Base-by-base conservation (phyloP, 2,329 filamentous ascomycete species). In the Cadophora sp. region DNA sequence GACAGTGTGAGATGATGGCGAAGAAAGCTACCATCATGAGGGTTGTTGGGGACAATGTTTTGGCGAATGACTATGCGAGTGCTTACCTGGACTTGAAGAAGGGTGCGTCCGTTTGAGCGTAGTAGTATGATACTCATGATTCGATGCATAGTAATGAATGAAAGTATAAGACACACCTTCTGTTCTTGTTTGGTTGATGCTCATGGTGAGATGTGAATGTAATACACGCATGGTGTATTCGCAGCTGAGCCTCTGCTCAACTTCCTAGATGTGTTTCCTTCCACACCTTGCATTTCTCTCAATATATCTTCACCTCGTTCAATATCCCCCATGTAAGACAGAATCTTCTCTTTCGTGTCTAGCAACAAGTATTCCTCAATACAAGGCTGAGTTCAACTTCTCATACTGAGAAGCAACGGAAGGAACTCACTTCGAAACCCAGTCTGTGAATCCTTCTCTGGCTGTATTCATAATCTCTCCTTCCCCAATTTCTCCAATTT, bases 21-120 rank as follows among this genome's bases (percentile, higher is more conserved):
- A 91, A 91, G 79, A 91, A 90, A 77, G 85, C 86, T 11, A 85
- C 84, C n/a, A 82, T 91, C 59, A 86, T 89, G 76, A 84, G 85
- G 73, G 79, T 87, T 67, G 80, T 85, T 27, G 87, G 85, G 3
- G 86, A 89, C 73, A 76, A 80, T 45, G 79, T 81, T 36, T 72
- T 86, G 71, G 84, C 84, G n/a, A 85, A 86, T 77, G 84, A 87
- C 70, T 84, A 81, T 75, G 84, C 84, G 6, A 81, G 83, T 47
- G 82, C 82, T 70, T 87, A 85, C 74, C 71, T 86, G 68, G 82
- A 84, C 71, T 74, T 87, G 65, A 81, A 81, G 73, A 81, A 74
- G 65, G 76, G 79, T 67, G 75, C 76, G 50, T 70, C 69, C 48
- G 68, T 51, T 53, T 59, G 62, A 50, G 65, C 45, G 41, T 63